Percentiles rank a stretch among this genome's conserved stretches.
These are phyloP conservation scores for Brachypodium distachyon DNA, from an alignment of 202 grass and related monocot species.

Conservation along the genomic window DNA sequence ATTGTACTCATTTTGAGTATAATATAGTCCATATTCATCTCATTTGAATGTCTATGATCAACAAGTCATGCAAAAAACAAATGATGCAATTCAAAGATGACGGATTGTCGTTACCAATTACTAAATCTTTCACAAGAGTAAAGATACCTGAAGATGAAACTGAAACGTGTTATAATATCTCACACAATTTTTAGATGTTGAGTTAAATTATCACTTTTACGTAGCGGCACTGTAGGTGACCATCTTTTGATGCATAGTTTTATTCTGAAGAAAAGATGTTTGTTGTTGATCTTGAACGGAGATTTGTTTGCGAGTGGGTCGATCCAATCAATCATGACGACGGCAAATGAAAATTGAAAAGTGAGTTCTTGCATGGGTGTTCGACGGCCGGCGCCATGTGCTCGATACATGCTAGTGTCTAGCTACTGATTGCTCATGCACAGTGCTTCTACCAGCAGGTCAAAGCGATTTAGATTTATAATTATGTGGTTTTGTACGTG, in stretches of 20 bases:
- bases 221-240: no score
- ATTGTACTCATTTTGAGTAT: no score
- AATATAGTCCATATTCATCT: no score
- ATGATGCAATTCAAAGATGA: no score
- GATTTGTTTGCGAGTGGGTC: constrained; percentile 13
- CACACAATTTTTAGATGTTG: no score
- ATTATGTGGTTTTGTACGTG: background rate
- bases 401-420: constrained; percentile 34
- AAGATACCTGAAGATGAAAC: no score
- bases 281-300: background rate
- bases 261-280: background rate
- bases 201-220: no score
- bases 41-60: no score
- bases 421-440: constrained; percentile 31
- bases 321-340: constrained; percentile 37
- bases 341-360: background rate
- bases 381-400: constrained; percentile 40
- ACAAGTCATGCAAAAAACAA: no score
- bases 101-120: no score
- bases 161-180: no score
- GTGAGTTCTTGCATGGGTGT: constrained; percentile 12
- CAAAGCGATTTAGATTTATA: background rate
- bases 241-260: background rate
- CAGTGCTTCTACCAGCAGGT: constrained; percentile 21
- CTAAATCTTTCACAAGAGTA: no score